Conservation (phyloP, 1,284 basidiomycete species). For the Takashimella koratensis region DNA sequence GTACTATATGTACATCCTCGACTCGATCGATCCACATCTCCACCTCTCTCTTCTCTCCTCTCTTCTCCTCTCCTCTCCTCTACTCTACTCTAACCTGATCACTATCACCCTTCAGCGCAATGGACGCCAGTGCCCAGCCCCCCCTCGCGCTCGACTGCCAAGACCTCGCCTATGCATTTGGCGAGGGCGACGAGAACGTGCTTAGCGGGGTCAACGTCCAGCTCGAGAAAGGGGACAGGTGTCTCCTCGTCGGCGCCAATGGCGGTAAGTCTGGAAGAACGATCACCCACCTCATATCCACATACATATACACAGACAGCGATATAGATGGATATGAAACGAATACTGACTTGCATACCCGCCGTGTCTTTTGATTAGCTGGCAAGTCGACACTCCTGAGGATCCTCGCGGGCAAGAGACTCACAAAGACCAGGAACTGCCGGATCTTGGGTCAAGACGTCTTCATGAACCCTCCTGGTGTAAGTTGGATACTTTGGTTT, state of each 20-base stretch:
- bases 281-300: background rate
- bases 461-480: slow-evolving; percentile 59
- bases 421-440: slow-evolving; percentile 66
- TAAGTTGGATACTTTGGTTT: slow-evolving; percentile 22
- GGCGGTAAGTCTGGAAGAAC: slow-evolving; percentile 58
- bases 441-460: slow-evolving; percentile 77
- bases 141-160: slow-evolving; percentile 58
- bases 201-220: slow-evolving; percentile 64
- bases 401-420: slow-evolving; percentile 87
- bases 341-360: background rate
- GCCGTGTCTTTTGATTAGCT: slow-evolving; percentile 55
- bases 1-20: too few relatives aligned
- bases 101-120: too few relatives aligned
- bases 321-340: too few relatives aligned
- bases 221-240: slow-evolving; percentile 69
- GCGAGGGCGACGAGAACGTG: slow-evolving; percentile 47
- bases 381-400: slow-evolving; percentile 95
- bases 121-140: too few relatives aligned
- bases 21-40: too few relatives aligned
- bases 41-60: too few relatives aligned
- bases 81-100: too few relatives aligned
- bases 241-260: slow-evolving; percentile 84
- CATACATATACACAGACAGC: background rate
- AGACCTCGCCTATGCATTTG: slow-evolving; percentile 64
- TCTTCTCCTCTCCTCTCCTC: too few relatives aligned